These are phyloP conservation scores for Colletotrichum spaethianum DNA, from an alignment of 2,329 filamentous ascomycete genomes.

Conservation along the genomic window DNA sequence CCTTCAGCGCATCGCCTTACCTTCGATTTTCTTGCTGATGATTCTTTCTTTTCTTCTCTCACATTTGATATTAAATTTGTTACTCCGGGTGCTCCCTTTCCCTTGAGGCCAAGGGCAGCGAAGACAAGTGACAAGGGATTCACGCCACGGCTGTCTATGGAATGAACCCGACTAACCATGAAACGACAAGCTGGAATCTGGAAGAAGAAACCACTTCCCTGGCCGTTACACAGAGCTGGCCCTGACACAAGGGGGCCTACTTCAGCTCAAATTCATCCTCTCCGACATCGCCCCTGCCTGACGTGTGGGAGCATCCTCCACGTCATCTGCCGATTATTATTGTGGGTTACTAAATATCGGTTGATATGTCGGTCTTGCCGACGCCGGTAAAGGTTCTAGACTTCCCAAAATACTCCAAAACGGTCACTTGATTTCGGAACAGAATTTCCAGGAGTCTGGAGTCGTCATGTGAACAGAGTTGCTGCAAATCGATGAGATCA, in stretches of 20 bases:
- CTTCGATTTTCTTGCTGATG: not conserved
- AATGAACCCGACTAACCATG: not conserved
- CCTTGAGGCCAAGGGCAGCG: not conserved
- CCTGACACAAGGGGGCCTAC: not conserved
- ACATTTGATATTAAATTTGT: not conserved
- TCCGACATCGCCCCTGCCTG: not conserved
- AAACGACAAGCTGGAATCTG: not conserved
- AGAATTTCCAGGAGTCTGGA: not conserved
- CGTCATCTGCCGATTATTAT: not conserved
- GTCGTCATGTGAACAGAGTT: not conserved
- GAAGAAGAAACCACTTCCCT: constrained; percentile 1
- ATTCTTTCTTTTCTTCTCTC: not conserved
- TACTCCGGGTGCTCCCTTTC: no score
- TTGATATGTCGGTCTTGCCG: not conserved
- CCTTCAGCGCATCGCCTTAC: not conserved
- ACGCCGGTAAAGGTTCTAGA: not conserved
- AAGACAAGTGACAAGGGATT: not conserved
- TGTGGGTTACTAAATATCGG: not conserved
- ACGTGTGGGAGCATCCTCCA: not conserved
- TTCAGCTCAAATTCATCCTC: not conserved
- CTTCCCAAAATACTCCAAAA: not conserved
- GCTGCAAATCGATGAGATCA: not conserved
- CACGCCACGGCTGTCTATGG: not conserved
- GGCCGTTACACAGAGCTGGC: not conserved
- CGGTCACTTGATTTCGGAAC: not conserved